Evolutionary conservation across 768 basidiomycete genomes (phyloP).

Genomic region (Nidularia pulvinata): DNA sequence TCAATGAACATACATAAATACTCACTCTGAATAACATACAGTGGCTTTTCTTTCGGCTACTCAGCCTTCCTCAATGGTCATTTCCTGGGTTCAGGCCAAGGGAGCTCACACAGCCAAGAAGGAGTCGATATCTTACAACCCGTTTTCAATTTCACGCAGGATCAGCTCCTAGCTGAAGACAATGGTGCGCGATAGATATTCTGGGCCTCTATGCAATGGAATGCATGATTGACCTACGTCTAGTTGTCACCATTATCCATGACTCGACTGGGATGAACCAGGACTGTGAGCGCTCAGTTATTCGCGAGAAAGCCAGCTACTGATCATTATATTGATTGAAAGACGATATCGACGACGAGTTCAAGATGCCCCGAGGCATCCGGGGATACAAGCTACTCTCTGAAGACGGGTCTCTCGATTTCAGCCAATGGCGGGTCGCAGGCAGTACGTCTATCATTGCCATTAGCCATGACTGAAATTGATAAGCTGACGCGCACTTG

Average conservation of each 20-base stretch:
- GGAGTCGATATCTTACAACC: constrained; percentile 30
- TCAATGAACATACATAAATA: background rate
- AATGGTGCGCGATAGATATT: constrained; percentile 14
- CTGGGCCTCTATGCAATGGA: background rate
- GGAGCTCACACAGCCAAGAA: constrained; percentile 26
- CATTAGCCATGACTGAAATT: too few species aligned
- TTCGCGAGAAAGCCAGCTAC: background rate
- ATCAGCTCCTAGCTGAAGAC: constrained; percentile 21
- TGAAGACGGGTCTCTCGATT: constrained; percentile 19
- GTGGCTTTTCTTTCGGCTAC: constrained; percentile 42
- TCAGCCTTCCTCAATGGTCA: constrained; percentile 39
- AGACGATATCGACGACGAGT: constrained; percentile 32
- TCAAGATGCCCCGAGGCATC: constrained; percentile 67
- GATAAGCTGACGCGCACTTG: background rate
- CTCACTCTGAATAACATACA: constrained; percentile 2
- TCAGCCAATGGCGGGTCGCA: constrained; percentile 34
- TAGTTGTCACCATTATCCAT: constrained; percentile 30
- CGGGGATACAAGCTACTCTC: constrained; percentile 56
- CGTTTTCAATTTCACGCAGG: constrained; percentile 28
- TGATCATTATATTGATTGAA: background rate
- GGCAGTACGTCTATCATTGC: constrained; percentile 25
- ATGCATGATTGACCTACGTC: background rate
- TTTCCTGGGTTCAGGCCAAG: constrained; percentile 40
- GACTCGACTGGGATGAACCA: constrained; percentile 34
- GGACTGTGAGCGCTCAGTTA: constrained; percentile 20